Base-by-base conservation (phyloP, 306 rosid genomes). In the Cicer arietinum region DNA sequence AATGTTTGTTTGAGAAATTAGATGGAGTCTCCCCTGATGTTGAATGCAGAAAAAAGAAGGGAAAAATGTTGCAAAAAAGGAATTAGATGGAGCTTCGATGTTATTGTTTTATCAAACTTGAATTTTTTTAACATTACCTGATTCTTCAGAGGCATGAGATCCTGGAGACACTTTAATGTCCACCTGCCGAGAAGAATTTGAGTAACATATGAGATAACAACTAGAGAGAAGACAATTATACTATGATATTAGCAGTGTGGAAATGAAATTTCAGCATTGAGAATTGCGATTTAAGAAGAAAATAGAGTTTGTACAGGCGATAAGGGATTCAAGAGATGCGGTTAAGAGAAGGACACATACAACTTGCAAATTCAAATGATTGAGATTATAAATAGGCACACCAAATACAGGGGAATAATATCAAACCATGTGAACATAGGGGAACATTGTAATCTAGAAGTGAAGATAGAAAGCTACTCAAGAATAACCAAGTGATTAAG, bases 151-250 rank as follows among this genome's bases (percentile, higher is more conserved):
- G 7, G 98, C 96, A 81, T 94, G 98, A 67, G 98, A 94, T 84
- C 98, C 98, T 3, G 97, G 93, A 82, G 89, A 86, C 67, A 94
- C 98, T 83, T 91, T 91, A 80, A 94, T 94, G 80, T 94, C 98
- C 85, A 91, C 98, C 98, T 91, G 84, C 85, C 63, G 68, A 43
- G 75, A 75, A 71, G 46, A 54, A 78, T 72, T 81, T 59, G 62
- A 48, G 39, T 69, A 68, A 71, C 52, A 75, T 47, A 58, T 74
- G 16, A 77, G 74, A 60, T 65, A 60, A 40, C 39, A 73, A 40
- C 48, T 53, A 57, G 30, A 76, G 17, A 69, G 37, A 42, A 69
- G 61, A 75, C 46, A 54, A 16, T 41, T 50, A 53, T 7, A 78
- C 45, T 37, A 12, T 59, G 71, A 56, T 37, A 44, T 53, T 74